phyloP scores from a whole-genome alignment of 1,139 yeast species.

The Geotrichum macrosporum region DNA sequence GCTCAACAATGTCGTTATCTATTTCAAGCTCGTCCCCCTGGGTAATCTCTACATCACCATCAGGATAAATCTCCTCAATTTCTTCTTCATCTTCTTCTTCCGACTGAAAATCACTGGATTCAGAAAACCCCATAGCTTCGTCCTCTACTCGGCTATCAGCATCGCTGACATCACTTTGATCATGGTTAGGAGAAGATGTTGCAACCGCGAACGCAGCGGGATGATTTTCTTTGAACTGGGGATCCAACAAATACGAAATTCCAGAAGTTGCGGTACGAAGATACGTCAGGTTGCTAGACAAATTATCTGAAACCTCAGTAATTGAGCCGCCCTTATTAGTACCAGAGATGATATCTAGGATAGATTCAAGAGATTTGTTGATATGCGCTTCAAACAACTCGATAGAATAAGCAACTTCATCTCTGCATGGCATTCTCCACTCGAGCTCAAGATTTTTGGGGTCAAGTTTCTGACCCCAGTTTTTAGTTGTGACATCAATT shows the following conservation, averaged over 20 bases:
- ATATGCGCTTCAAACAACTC: slow-evolving; percentile 54
- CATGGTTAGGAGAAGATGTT: slow-evolving; percentile 25
- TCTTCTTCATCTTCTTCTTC: slow-evolving; percentile 20
- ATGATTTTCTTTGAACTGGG: slow-evolving; percentile 38
- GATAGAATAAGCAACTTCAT: slow-evolving; percentile 60
- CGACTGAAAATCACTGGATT: slow-evolving; percentile 15
- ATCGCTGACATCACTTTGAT: slow-evolving; percentile 17
- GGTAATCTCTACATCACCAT: slow-evolving; percentile 32
- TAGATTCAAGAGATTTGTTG: slow-evolving; percentile 29
- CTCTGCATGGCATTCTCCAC: slow-evolving; percentile 69
- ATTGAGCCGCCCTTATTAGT: slow-evolving; percentile 24
- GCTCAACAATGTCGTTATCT: slow-evolving; percentile 33
- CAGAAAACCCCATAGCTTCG: slow-evolving; percentile 18
- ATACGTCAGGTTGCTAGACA: slow-evolving; percentile 54
- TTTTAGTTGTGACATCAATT: slow-evolving; percentile 20
- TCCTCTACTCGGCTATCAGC: slow-evolving; percentile 20
- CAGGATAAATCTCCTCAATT: slow-evolving; percentile 40
- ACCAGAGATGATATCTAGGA: slow-evolving; percentile 27
- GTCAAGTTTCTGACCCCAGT: slow-evolving; percentile 37
- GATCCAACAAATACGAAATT: slow-evolving; percentile 70
- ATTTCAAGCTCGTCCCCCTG: slow-evolving; percentile 36
- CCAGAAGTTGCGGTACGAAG: slow-evolving; percentile 68
- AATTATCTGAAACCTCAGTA: slow-evolving; percentile 34
- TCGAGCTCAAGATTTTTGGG: slow-evolving; percentile 47
- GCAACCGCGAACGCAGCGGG: slow-evolving; percentile 26